phyloP scores from a whole-genome alignment of 2,329 filamentous ascomycete genomes.

The Septoria linicola region DNA sequence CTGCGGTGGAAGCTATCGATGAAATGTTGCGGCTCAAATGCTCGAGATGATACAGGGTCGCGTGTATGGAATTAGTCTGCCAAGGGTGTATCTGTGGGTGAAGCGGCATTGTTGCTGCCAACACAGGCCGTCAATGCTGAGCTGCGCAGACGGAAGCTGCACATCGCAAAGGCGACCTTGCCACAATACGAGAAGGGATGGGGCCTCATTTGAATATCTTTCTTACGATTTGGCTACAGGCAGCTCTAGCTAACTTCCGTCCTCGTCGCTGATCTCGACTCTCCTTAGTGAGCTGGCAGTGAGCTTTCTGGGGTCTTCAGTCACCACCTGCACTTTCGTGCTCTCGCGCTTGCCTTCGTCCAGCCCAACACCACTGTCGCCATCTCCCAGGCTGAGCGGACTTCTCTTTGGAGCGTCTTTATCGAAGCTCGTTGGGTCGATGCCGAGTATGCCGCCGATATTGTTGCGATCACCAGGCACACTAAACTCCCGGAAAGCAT shows the following conservation, averaged over 20 bases:
- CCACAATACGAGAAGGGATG: no score
- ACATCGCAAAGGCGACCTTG: no score
- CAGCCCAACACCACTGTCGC: conserved; percentile 40
- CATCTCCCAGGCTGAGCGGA: conserved; percentile 39
- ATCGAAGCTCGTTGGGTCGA: conserved; percentile 62
- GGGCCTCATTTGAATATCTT: no score
- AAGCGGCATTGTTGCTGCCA: no score
- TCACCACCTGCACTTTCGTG: conserved; percentile 40
- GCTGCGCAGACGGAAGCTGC: no score
- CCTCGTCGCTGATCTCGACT: conserved; percentile 23
- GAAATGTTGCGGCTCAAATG: no score
- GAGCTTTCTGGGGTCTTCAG: conserved; percentile 36
- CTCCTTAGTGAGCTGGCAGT: conserved; percentile 16
- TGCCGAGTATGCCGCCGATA: conserved; percentile 63
- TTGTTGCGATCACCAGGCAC: conserved; percentile 94
- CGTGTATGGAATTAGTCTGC: no score
- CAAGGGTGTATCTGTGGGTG: no score
- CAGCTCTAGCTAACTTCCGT: conserved; percentile 15
- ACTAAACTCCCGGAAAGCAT: conserved; percentile 92
- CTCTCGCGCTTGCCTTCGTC: conserved; percentile 35
- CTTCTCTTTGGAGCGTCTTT: conserved; percentile 37
- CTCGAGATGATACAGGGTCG: no score
- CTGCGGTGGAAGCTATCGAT: no score
- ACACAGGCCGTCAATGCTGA: no score
- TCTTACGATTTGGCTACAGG: conserved; percentile 2